These are phyloP conservation scores for Elsinoe fawcettii DNA, from an alignment of 2,329 filamentous ascomycete genomes.

Conservation along the genomic window DNA sequence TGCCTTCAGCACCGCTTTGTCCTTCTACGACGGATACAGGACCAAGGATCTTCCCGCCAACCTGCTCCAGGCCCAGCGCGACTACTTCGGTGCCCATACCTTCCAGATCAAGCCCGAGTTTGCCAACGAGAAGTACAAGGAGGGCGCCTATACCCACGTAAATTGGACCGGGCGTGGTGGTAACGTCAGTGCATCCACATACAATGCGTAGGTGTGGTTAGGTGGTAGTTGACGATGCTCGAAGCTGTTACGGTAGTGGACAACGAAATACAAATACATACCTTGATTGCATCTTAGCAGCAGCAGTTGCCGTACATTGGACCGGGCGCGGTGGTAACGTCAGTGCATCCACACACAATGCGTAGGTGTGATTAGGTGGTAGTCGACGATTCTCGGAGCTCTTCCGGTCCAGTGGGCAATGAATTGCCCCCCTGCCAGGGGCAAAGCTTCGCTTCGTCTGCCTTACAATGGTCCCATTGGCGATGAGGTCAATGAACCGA, in stretches of 20 bases:
- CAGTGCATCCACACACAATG: conserved; percentile 23
- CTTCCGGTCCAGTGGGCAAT: neutral
- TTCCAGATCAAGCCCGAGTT: conserved; percentile 48
- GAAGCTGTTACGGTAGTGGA: neutral
- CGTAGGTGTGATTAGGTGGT: neutral
- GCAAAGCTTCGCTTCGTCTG: neutral
- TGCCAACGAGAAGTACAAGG: conserved; percentile 59
- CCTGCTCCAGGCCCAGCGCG: conserved; percentile 95
- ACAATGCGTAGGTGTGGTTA: neutral
- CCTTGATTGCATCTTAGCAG: conserved; percentile 60
- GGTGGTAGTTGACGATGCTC: neutral
- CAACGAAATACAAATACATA: conserved; percentile 53
- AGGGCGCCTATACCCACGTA: conserved; percentile 87
- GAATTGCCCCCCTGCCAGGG: neutral
- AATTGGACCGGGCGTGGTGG: conserved; percentile 99
- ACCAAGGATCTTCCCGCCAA: conserved; percentile 96
- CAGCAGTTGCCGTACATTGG: neutral
- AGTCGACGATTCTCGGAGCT: neutral
- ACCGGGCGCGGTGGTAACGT: neutral
- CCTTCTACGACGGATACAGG: conserved; percentile 98
- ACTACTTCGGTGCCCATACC: conserved; percentile 79
- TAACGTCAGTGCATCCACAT: conserved; percentile 61
- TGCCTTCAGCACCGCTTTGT: conserved; percentile 91
- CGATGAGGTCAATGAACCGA: too few relatives aligned
- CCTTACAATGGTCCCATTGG: neutral